Percentiles rank a stretch among this genome's conserved stretches.
These are phyloP conservation scores for Adansonia gregorii DNA, from an alignment of 441 rosid species.

Conservation along the genomic window DNA sequence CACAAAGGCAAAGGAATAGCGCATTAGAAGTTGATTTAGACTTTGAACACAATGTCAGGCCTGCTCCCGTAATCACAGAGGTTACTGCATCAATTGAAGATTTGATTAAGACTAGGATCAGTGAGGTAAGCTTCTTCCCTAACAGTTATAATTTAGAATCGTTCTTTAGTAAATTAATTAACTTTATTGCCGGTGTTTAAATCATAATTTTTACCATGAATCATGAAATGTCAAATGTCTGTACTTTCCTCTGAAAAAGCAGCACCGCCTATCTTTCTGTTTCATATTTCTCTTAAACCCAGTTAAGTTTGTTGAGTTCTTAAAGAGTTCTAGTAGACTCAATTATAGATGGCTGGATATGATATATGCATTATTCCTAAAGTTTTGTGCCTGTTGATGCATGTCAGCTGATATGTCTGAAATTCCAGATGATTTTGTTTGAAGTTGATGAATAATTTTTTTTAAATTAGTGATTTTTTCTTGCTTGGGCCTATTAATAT, in stretches of 20 bases:
- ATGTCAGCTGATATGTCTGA: not conserved
- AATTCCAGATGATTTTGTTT: slow-evolving; percentile 10
- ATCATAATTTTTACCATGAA: too few relatives aligned
- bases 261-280: not conserved
- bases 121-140: slow-evolving; percentile 53
- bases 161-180: not conserved
- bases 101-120: slow-evolving; percentile 70
- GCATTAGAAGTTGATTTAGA: slow-evolving; percentile 94
- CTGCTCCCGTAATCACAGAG: slow-evolving; percentile 92
- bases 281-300: not conserved
- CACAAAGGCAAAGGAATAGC: slow-evolving; percentile 86
- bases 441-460: not conserved
- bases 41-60: slow-evolving; percentile 92
- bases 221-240: not conserved
- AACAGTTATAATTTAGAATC: slow-evolving; percentile 21
- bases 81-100: slow-evolving; percentile 88
- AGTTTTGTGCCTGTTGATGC: slow-evolving; percentile 11
- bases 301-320: not conserved
- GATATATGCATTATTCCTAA: slow-evolving; percentile 3
- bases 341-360: not conserved
- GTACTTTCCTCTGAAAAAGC: slow-evolving; percentile 18
- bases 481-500: not conserved
- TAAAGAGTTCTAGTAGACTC: not conserved
- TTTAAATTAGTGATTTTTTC: not conserved
- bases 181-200: not conserved